Conservation (phyloP, 495 filamentous ascomycete genomes). For the Lophium mytilinum region DNA sequence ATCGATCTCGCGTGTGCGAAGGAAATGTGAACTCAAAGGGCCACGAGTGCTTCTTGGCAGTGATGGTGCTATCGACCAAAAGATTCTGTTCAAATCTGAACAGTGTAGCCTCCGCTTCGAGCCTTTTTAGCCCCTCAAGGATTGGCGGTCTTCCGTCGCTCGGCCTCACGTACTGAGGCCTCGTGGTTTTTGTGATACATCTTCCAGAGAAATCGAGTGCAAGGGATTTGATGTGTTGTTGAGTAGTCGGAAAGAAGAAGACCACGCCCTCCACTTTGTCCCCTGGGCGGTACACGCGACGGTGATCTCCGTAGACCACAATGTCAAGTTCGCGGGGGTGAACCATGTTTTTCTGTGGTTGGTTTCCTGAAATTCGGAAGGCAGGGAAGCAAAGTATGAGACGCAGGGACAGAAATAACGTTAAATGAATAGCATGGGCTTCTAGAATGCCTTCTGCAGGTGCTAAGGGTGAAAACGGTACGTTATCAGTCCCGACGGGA, state of each 20-base stretch:
- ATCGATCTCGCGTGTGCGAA: conserved; percentile 6
- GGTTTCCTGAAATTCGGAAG: neutral
- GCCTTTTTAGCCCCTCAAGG: neutral
- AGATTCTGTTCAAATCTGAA: conserved; percentile 13
- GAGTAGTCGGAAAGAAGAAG: conserved; percentile 3
- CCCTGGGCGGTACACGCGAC: conserved; percentile 12
- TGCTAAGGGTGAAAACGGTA: neutral
- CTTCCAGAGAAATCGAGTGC: conserved; percentile 14
- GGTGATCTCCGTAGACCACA: conserved; percentile 14
- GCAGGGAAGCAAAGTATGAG: neutral
- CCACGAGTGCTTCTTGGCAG: conserved; percentile 13
- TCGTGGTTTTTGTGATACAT: conserved; percentile 18
- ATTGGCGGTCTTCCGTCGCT: conserved; percentile 3
- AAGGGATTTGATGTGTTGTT: conserved; percentile 11
- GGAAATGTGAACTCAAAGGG: conserved; percentile 23
- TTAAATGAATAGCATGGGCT: neutral
- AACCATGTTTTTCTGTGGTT: neutral
- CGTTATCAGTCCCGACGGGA: conserved; percentile 10
- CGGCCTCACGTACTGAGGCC: conserved; percentile 10
- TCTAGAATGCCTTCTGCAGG: neutral
- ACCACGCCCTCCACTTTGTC: conserved; percentile 19
- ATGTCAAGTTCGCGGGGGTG: neutral
- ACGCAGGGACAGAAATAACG: conserved; percentile 8
- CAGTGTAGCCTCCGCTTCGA: conserved; percentile 2
- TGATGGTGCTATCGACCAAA: conserved; percentile 2